Base-by-base conservation (phyloP, 2,329 filamentous ascomycete species). In the Pseudogymnoascus sp. region DNA sequence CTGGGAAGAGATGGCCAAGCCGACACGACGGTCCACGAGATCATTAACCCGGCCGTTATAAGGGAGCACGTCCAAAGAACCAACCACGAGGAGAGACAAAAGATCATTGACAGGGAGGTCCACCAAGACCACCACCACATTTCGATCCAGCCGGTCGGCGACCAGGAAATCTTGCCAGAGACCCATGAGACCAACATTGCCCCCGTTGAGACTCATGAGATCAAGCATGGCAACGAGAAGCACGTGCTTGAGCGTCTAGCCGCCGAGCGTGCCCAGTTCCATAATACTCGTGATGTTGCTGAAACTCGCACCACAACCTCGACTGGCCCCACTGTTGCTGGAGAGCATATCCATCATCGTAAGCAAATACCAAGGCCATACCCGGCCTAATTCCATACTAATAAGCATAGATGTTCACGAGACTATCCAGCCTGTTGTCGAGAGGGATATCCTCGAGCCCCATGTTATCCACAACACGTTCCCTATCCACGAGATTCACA, bases 41-140 rank as follows among this genome's bases (percentile, higher is more conserved):
- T 80, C 7, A 81, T 88, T 43, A 80, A 83, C 41, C 81, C 83
- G 0, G 81, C 83, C 11, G 80, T 89, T 2, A 79, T 80, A 4
- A 79, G 88, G 16, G 86, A 90, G 74, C 78, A 79, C 1, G 73
- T 89, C 49, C 81, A 78, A 64, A 83, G 82, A 45, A 80, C 82
- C n/a, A 74, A 80, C 41, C 86, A 88, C 62, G 85, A 90, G 70
- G 75, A 86, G n/a, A 68, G 83, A 8, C 80, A 77, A 18, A 87
- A 83, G 1, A 87, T 85, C 5, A 73, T 90, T 25, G 85, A 90
- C 71, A 83, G 82, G 67, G 88, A 90, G 68, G 77, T 89, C 3
- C 87, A 90, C 71, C 87, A 89, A 71, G 84, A 90, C 64, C 88
- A 90, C 69, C 85, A 89, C 72, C 86, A 90, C 72, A 88, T 85